Evolutionary conservation across 306 rosid species (phyloP), one percentile per base, ranked within the genome.

Genomic region (Quercus cerris): DNA sequence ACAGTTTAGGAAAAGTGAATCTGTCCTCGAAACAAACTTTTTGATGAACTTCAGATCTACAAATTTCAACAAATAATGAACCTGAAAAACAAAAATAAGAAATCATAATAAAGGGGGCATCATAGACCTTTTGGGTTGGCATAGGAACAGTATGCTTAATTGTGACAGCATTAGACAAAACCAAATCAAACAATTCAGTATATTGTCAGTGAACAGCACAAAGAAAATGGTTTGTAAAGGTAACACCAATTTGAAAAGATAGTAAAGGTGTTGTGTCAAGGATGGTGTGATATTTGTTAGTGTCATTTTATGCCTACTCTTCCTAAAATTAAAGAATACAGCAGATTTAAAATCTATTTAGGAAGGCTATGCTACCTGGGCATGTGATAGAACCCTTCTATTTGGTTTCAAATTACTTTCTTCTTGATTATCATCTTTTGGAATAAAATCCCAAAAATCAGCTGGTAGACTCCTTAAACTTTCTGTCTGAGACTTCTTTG

Each of bases 371-470:
- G 68, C 49, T 88, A 93, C 99, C 99, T 95, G 99, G 15, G 67
- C 81, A 56, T 91, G 96, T 33, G 99, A 91, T 76, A 95, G 87
- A 85, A 90, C 85, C 76, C 90, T 93, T 85, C 82, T 87, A 75
- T 87, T 86, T 58, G 85, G 63, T 75, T 55, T 88, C 57, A 59
- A 70, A 67, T 46, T 57, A 51, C 73, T 86, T 79, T 89, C 98
- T 31, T 93, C 98, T 76, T 81, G 86, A 30, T 90, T 96, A 25
- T 76, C 78, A 82, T 89, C 98, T 72, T 62, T 74, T 31, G 94
- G 93, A 64, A 95, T 77, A 78, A 93, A 93, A 80, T 88, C 84
- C 99, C 99, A 95, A 87, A 83, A 95, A 74, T 93, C 94, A 77
- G 78, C 73, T n/a, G 99, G 91, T 68, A 95, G 67, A 15, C 73